A percentile compares a stretch with the other conserved stretches of the same genome.
phyloP scores from a whole-genome alignment of 176 grass and related monocot genomes.

The Juncus effusus region DNA sequence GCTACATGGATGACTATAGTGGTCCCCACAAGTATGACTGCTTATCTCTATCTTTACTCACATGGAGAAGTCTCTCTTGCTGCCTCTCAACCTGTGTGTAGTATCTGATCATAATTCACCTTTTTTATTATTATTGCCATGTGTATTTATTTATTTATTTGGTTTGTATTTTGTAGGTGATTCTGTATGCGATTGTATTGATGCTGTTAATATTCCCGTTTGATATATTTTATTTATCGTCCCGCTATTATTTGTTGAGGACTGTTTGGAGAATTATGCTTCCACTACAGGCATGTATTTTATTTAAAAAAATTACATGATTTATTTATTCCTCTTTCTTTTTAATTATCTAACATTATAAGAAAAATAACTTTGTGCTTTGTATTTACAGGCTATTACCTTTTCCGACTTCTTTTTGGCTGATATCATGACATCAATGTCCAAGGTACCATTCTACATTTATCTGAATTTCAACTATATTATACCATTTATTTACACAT shows the following conservation, averaged over 20 bases:
- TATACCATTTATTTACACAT: background rate
- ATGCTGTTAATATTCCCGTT: conserved; percentile 91
- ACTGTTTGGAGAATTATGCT: conserved; percentile 85
- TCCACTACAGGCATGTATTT: conserved; percentile 70
- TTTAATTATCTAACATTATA: conserved; percentile 8
- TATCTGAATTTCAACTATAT: conserved; percentile 12
- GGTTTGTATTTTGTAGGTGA: conserved; percentile 44
- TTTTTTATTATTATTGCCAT: background rate
- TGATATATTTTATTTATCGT: conserved; percentile 92
- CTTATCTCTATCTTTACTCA: conserved; percentile 58
- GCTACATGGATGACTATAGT: conserved; percentile 58
- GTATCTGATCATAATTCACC: background rate
- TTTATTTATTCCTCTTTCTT: conserved; percentile 19
- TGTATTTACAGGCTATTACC: conserved; percentile 69
- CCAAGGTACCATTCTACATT: conserved; percentile 59
- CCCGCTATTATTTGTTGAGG: conserved; percentile 84
- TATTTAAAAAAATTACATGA: background rate
- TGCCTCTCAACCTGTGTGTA: conserved; percentile 48
- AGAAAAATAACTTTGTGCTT: conserved; percentile 21
- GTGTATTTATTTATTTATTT: background rate
- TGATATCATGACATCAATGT: conserved; percentile 99
- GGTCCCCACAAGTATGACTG: conserved; percentile 55
- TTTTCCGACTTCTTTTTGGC: conserved; percentile 99
- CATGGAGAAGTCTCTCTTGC: conserved; percentile 56
- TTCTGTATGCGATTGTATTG: conserved; percentile 68